Conservation (phyloP, 2,329 filamentous ascomycete species). For the Paecilomyces fulvus region DNA sequence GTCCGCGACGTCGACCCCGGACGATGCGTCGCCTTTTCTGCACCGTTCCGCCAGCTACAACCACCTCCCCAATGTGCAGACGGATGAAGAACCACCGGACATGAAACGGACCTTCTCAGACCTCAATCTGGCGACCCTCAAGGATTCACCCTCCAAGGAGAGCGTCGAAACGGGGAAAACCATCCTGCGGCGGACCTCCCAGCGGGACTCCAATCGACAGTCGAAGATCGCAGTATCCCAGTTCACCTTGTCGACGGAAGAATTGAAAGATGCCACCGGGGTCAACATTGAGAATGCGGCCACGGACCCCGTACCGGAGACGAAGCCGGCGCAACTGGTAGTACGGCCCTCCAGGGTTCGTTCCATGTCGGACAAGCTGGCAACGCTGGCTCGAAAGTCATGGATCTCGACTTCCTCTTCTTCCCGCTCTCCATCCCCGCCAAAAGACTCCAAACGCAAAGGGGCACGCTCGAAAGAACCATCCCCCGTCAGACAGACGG, state of each 20-base stretch:
- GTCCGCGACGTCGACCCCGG: conserved; percentile 20
- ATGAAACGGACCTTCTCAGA: conserved; percentile 45
- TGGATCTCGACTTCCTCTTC: conserved; percentile 37
- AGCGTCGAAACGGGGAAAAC: conserved; percentile 33
- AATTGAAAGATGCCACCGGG: conserved; percentile 19
- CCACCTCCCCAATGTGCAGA: conserved; percentile 38
- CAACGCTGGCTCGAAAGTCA: conserved; percentile 43
- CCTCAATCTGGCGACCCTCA: conserved; percentile 33
- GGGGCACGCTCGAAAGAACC: conserved; percentile 19
- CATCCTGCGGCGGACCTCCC: conserved; percentile 33
- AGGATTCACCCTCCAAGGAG: conserved; percentile 29
- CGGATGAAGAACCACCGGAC: conserved; percentile 23
- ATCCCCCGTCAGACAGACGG: conserved; percentile 13
- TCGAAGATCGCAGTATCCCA: conserved; percentile 22
- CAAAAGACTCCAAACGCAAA: conserved; percentile 20
- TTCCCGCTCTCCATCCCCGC: conserved; percentile 39
- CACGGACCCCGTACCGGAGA: conserved; percentile 17
- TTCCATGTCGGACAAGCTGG: conserved; percentile 43
- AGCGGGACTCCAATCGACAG: conserved; percentile 25
- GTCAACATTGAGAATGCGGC: conserved; percentile 11
- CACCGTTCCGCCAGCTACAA: conserved; percentile 52
- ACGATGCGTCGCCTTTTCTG: conserved; percentile 22
- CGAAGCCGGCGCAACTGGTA: conserved; percentile 20
- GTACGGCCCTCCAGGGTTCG: conserved; percentile 34
- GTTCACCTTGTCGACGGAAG: conserved; percentile 31